Percentiles rank a stretch among this genome's conserved stretches.
Conservation (phyloP, 2,329 filamentous ascomycete genomes). For the Endothia cerciana region DNA sequence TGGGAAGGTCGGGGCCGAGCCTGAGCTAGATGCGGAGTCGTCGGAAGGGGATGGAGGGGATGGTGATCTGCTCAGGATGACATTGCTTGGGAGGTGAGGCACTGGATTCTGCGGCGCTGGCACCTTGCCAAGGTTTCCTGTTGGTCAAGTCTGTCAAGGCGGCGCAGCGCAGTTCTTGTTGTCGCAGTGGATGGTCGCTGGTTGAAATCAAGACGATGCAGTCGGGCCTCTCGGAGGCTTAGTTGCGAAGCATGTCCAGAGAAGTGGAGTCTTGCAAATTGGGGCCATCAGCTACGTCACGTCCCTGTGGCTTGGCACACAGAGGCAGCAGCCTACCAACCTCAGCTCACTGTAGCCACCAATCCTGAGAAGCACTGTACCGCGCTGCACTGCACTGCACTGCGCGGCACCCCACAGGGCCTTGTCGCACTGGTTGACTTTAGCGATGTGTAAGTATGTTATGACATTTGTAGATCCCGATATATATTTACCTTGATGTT, state of each 20-base stretch:
- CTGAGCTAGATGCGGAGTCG: conserved; percentile 1
- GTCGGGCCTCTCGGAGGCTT: conserved; percentile 1
- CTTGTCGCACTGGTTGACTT: background rate
- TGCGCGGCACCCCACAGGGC: too few species aligned
- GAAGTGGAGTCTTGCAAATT: conserved; percentile 17
- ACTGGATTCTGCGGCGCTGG: background rate
- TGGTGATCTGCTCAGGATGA: conserved; percentile 12
- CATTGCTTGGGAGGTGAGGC: conserved; percentile 13
- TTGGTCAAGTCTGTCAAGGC: background rate
- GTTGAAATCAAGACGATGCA: conserved; percentile 1
- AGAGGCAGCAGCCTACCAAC: background rate
- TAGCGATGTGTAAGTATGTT: background rate
- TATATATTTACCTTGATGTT: background rate
- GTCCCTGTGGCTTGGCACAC: background rate
- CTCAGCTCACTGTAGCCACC: background rate
- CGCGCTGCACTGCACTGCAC: background rate
- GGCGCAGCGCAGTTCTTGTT: background rate
- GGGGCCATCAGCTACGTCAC: conserved; percentile 17
- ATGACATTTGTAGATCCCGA: background rate
- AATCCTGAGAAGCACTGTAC: background rate
- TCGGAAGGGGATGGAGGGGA: conserved; percentile 10
- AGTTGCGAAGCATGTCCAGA: conserved; percentile 14
- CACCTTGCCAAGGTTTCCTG: background rate
- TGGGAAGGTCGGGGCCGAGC: background rate
- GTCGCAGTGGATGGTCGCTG: background rate